phyloP scores from a whole-genome alignment of 805 yeast species.

The Ogataea kodamae region DNA sequence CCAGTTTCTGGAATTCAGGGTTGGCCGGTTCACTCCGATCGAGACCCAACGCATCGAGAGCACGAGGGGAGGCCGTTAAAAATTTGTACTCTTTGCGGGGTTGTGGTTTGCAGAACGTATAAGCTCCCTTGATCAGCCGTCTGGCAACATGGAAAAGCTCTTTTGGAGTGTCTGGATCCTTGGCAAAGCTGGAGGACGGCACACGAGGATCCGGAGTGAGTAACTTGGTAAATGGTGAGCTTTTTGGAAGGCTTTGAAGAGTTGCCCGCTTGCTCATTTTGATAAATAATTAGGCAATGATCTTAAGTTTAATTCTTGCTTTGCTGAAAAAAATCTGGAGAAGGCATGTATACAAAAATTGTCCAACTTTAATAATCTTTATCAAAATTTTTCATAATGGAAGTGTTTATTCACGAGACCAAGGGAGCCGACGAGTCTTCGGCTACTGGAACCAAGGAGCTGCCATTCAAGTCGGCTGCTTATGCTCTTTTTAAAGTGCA shows the following conservation, averaged over 20 bases:
- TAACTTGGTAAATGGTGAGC: constrained; percentile 28
- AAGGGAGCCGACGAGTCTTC: constrained; percentile 62
- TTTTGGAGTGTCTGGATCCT: constrained; percentile 26
- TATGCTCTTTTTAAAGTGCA: constrained; percentile 61
- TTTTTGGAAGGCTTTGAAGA: constrained; percentile 26
- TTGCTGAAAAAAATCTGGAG: too few species aligned
- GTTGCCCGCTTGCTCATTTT: constrained; percentile 12
- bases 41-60: constrained; percentile 61
- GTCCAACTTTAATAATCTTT: background rate
- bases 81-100: constrained; percentile 48
- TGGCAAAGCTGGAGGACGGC: constrained; percentile 27
- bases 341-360: background rate
- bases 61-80: constrained; percentile 55
- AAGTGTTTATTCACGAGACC: constrained; percentile 67
- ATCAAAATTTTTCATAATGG: constrained; percentile 18
- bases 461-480: constrained; percentile 81
- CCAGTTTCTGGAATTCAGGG: constrained; percentile 43
- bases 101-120: constrained; percentile 71
- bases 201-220: constrained; percentile 31
- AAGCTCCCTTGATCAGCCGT: constrained; percentile 56
- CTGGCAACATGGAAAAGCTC: constrained; percentile 51
- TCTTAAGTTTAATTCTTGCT: too few species aligned
- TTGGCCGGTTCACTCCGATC: constrained; percentile 32
- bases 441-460: constrained; percentile 58
- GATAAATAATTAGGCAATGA: too few species aligned